Conservation (phyloP, 1,139 yeast species). For the Schwanniomyces etchellsii region DNA sequence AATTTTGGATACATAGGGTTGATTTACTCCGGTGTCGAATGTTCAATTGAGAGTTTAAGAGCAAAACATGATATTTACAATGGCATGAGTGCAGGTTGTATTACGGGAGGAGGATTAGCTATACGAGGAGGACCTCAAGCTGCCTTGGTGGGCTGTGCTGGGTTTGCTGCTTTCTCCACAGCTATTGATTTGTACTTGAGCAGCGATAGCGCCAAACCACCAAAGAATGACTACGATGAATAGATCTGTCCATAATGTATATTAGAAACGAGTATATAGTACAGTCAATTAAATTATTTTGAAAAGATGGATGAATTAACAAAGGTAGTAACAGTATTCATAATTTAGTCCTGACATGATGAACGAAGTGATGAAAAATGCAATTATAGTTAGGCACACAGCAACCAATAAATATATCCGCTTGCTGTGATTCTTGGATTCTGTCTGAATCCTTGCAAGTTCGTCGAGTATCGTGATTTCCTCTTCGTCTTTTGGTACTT, state of each 20-base stretch:
- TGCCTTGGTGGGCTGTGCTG: conserved; percentile 89
- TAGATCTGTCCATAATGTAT: conserved; percentile 17
- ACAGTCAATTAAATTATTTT: too few relatives aligned
- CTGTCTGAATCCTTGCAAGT: conserved; percentile 4
- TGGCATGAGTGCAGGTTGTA: conserved; percentile 90
- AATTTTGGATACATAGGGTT: conserved; percentile 94
- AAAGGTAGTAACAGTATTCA: conserved; percentile 34
- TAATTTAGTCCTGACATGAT: conserved; percentile 25
- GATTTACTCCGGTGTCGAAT: conserved; percentile 92
- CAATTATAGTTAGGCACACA: conserved; percentile 7
- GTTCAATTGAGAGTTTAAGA: conserved; percentile 77
- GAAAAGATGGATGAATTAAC: too few relatives aligned
- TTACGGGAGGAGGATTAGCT: conserved; percentile 90
- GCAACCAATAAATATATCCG: conserved; percentile 5
- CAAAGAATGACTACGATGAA: conserved; percentile 83
- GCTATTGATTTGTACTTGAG: conserved; percentile 90
- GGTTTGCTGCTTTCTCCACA: conserved; percentile 93
- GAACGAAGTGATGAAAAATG: conserved; percentile 16
- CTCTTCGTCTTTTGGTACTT: conserved; percentile 2
- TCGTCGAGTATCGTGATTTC: conserved; percentile 7
- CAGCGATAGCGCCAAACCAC: conserved; percentile 82
- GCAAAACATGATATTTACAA: conserved; percentile 93
- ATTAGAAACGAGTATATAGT: conserved; percentile 2
- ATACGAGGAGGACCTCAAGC: conserved; percentile 92
- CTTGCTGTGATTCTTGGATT: conserved; percentile 1